Evolutionary conservation across 345 rosid genomes (phyloP).

Genomic region (Angophora floribunda): DNA sequence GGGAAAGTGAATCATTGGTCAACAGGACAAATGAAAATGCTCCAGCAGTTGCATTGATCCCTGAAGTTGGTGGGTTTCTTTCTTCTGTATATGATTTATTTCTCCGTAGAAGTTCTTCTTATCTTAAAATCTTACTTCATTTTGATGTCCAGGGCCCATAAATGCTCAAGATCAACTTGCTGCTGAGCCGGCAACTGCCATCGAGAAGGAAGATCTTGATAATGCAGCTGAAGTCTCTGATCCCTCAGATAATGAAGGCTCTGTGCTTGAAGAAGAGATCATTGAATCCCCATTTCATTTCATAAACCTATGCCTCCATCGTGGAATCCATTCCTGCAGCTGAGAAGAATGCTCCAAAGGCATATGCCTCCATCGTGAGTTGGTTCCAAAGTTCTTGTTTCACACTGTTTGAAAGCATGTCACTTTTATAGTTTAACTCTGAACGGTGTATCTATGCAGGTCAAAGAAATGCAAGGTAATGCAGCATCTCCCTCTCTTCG

Average conservation of each 20-base stretch:
- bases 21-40: slow-evolving; percentile 22
- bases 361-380: slow-evolving; percentile 78
- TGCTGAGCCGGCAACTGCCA: slow-evolving; percentile 11
- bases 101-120: not conserved
- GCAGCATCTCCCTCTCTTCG: slow-evolving; percentile 19
- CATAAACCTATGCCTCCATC: no score
- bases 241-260: slow-evolving; percentile 42
- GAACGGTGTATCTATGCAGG: slow-evolving; percentile 17
- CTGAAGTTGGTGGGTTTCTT: slow-evolving; percentile 35
- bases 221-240: slow-evolving; percentile 42
- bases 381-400: not conserved
- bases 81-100: not conserved
- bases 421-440: not conserved
- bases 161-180: slow-evolving; percentile 14
- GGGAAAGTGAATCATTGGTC: slow-evolving; percentile 31
- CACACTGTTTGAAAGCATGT: not conserved
- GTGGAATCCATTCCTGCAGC: slow-evolving; percentile 29
- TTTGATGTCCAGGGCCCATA: slow-evolving; percentile 20
- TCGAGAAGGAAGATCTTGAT: slow-evolving; percentile 30
- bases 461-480: slow-evolving; percentile 35
- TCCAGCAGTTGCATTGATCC: slow-evolving; percentile 12
- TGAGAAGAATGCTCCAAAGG: slow-evolving; percentile 58
- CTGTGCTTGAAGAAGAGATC: slow-evolving; percentile 33
- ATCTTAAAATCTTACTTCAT: not conserved
- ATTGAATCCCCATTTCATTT: slow-evolving; percentile 33